Conservation (phyloP, 345 rosid genomes). For the Populus nigra region DNA sequence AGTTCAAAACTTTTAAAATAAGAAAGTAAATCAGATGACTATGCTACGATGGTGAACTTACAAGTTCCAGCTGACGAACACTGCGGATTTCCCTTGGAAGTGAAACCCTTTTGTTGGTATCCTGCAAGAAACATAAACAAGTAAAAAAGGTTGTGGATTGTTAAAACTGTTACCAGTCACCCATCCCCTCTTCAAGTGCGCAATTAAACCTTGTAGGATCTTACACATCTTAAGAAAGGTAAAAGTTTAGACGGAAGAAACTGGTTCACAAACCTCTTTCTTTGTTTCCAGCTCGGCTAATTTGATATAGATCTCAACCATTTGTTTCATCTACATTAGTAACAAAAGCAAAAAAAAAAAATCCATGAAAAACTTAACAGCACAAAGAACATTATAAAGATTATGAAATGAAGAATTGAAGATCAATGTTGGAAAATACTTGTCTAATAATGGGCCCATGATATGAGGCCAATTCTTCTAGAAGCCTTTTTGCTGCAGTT, state of each 20-base stretch:
- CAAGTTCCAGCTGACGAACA: slow-evolving; percentile 80
- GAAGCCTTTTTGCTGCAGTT: slow-evolving; percentile 77
- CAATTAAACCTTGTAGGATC: not conserved
- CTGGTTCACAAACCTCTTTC: slow-evolving; percentile 69
- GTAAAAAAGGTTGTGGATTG: slow-evolving; percentile 7
- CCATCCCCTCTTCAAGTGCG: not conserved
- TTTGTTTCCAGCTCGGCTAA: slow-evolving; percentile 94
- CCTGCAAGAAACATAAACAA: slow-evolving; percentile 42
- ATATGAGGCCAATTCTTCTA: slow-evolving; percentile 59
- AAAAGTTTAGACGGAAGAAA: not conserved
- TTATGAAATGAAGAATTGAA: not conserved
- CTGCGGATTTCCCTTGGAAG: slow-evolving; percentile 88
- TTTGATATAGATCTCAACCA: slow-evolving; percentile 93
- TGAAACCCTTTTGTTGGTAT: slow-evolving; percentile 58
- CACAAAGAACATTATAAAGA: slow-evolving; percentile 1
- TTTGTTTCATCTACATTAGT: slow-evolving; percentile 71
- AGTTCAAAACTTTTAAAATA: not conserved
- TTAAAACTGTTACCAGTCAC: not conserved
- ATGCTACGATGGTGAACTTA: slow-evolving; percentile 34
- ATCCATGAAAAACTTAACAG: not conserved
- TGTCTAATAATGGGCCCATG: slow-evolving; percentile 81
- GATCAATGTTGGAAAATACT: slow-evolving; percentile 31
- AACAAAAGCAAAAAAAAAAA: not conserved
- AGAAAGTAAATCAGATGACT: slow-evolving; percentile 2
- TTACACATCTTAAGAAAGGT: not conserved